Base-by-base conservation (phyloP, 805 yeast genomes). In the Ogataea polymorpha region DNA sequence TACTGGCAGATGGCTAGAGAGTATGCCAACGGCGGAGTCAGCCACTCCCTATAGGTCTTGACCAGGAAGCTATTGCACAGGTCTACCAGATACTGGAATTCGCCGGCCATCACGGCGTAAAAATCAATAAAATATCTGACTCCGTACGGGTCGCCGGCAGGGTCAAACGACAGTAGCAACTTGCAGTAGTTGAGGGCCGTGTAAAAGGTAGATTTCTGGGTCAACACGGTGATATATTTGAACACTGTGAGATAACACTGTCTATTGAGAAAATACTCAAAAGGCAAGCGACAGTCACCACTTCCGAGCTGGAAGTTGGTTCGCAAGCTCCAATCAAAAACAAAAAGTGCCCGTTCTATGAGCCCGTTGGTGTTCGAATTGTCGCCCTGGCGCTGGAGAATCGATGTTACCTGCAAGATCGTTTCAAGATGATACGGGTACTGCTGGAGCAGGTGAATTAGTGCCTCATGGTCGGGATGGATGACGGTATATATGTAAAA, bases 61-160 rank as follows among this genome's bases (percentile, higher is more conserved):
- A 71, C 67, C 24, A 84, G 65, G 1, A 85, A 75, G 1, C 86
- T 77, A 10, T 74, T 64, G 2, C 71, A 72, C 24, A 86, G 62
- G 14, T 77, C 74, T 10, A 80, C 67, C 50, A 88, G 56, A 59
- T 77, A 87, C 43, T 76, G 67, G 54, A 72, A 78, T 46, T 86
- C 86, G 23, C 73, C 80, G 26, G 86, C 69, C 62, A 78, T 65
- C 3, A 86, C 65, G 3, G 91, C 81, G 55, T 85, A 88, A 55
- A 75, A 80, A 58, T 89, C 96, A 50, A 89, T 79, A 59, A 87
- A 85, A 55, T 82, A 82, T 48, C 95, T 72, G 10, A 83, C 88
- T 16, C 96, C 96, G 38, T 82, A 66, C 2, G 96, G 96, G 65
- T 89, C 96, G 42, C 82, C 86, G 2, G 79, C 72, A 1, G 95